Evolutionary conservation across 768 basidiomycete species (phyloP).

Genomic region (Pleurotus tuber-regium): DNA sequence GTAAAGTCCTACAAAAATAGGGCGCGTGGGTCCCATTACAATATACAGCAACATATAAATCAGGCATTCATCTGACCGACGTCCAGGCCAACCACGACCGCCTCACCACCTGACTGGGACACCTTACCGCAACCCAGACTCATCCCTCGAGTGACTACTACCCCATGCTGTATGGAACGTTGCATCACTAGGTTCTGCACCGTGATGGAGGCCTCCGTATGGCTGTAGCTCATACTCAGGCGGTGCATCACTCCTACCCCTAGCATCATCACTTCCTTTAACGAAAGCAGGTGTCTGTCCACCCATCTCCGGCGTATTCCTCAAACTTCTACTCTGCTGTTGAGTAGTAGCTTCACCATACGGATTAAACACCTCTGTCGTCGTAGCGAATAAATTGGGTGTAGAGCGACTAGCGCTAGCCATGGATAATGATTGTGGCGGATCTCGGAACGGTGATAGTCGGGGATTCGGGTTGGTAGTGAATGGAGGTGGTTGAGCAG

Average conservation of each 20-base stretch:
- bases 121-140: neutral
- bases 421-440: neutral
- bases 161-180: constrained; percentile 4
- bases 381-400: neutral
- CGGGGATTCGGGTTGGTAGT: neutral
- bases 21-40: too few relatives aligned
- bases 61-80: too few relatives aligned
- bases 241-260: neutral
- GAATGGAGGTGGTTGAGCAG: neutral
- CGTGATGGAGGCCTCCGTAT: neutral
- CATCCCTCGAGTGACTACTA: neutral
- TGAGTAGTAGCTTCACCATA: neutral
- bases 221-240: neutral
- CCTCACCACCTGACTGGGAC: too few relatives aligned
- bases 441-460: constrained; percentile 1
- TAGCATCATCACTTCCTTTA: neutral
- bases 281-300: neutral
- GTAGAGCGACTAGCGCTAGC: neutral
- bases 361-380: neutral
- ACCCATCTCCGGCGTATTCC: neutral
- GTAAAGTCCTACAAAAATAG: too few relatives aligned
- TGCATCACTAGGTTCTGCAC: neutral
- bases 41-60: too few relatives aligned
- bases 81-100: too few relatives aligned
- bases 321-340: neutral